Evolutionary conservation across 83 land plant genomes (phyloP).

Genomic region (Thuja plicata): DNA sequence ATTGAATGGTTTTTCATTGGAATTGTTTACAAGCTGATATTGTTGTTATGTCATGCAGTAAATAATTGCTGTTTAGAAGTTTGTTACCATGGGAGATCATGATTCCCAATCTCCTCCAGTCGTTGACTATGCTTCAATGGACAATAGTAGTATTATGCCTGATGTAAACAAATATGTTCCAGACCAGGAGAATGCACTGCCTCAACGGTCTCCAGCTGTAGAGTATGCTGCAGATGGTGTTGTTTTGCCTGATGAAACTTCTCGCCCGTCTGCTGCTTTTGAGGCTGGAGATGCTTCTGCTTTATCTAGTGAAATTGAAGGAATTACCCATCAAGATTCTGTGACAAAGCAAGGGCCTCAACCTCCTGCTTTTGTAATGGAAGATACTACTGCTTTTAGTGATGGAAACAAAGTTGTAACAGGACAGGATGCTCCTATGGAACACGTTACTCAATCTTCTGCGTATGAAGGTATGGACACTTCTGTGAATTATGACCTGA

Average conservation of each 20-base stretch:
- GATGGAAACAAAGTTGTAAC: slow-evolving; percentile 3
- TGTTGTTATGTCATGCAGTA: not conserved
- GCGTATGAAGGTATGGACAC: not conserved
- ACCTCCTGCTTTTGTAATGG: not conserved
- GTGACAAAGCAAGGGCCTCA: not conserved
- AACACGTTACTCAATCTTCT: not conserved
- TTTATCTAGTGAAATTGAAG: not conserved
- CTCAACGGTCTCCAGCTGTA: not conserved
- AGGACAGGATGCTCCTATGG: not conserved
- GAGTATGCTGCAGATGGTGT: slow-evolving; percentile 1
- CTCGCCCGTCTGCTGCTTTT: not conserved
- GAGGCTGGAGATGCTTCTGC: not conserved
- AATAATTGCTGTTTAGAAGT: not conserved
- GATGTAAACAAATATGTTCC: slow-evolving; percentile 9
- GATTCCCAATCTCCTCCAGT: not conserved
- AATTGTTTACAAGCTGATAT: not conserved
- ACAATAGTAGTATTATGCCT: not conserved
- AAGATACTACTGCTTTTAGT: not conserved
- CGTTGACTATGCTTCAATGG: slow-evolving; percentile 1
- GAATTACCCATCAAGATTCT: not conserved
- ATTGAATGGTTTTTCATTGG: not conserved
- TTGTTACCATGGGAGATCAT: slow-evolving; percentile 4
- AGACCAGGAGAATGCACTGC: not conserved
- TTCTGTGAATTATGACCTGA: not conserved
- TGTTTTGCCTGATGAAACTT: not conserved